phyloP scores from a whole-genome alignment of 306 rosid species.

The Trifolium dubium region DNA sequence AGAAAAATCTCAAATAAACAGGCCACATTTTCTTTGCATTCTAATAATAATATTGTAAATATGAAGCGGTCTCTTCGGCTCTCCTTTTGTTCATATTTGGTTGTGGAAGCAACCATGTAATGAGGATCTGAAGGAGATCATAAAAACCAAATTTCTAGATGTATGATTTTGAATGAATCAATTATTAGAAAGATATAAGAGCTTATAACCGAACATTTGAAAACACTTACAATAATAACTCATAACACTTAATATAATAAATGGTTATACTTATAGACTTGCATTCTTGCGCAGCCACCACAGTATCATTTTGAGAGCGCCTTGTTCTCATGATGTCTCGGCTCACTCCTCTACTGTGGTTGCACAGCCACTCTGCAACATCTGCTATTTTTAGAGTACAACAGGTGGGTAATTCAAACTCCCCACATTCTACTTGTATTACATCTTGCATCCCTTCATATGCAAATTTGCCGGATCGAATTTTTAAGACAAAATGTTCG shows the following conservation, averaged over 20 bases:
- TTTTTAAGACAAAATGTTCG: background rate
- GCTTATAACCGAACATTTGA: background rate
- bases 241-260: background rate
- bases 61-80: no score
- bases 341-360: background rate
- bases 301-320: background rate
- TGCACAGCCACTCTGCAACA: no score
- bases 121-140: background rate
- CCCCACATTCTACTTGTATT: background rate
- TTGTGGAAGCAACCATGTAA: no score
- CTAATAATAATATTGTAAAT: no score
- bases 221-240: background rate
- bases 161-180: background rate
- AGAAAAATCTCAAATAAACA: no score
- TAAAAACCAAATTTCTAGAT: background rate
- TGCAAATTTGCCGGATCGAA: background rate
- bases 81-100: no score
- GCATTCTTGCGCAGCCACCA: no score
- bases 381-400: background rate
- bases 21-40: no score
- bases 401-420: background rate
- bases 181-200: background rate
- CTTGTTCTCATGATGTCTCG: background rate
- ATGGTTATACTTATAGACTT: background rate
- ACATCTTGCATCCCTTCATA: background rate